Base-by-base conservation (phyloP, 768 basidiomycete genomes). In the Tulasnella sp. region DNA sequence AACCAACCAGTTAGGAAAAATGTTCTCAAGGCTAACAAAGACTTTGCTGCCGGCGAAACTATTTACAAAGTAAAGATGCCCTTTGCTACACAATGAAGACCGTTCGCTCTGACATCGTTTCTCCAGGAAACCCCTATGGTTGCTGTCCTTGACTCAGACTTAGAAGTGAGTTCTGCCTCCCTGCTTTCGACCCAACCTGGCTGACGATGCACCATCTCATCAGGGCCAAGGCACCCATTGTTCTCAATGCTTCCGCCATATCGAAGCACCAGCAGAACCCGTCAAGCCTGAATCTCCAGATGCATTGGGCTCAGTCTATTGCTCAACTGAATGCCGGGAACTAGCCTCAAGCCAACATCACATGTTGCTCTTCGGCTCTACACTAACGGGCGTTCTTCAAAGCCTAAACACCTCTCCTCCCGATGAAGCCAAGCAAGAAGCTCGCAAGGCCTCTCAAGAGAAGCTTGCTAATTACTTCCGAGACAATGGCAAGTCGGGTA, bases 121-220 rank as follows among this genome's bases (percentile, higher is more conserved):
- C n/a, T 18, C 72, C 82, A 96, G 94, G 94, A 96, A 87, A 86
- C 88, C 81, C 92, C 94, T 9, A 87, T 94, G 27, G 90, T 93
- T 52, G 86, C 92, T 16, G 90, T 87, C 39, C 89, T 96, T 31
- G 94, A 95, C 82, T 82, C 86, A 0, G 94, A 95, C 82, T 86
- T 96, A 8, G 80, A 82, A 68, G 81, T 79, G 7, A 48, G 76
- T 36, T 1, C 40, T 36, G 1, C 68, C 52, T 72, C 27, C 21
- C n/a, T 27, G 6, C n/a, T n/a, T 10, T 27, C 62, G 3, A 27
- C 4, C 56, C n/a, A 7, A 72, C 77, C 40, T 40, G 8, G 27
- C 40, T 74, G 2, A 39, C 73, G 46, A 5, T 27, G 36, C 74
- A n/a, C 76, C 58, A 40, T 24, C 74, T 3, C 19, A 39, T 27